Evolutionary conservation across 805 yeast genomes (phyloP).

Genomic region (Candida loeiensis): DNA sequence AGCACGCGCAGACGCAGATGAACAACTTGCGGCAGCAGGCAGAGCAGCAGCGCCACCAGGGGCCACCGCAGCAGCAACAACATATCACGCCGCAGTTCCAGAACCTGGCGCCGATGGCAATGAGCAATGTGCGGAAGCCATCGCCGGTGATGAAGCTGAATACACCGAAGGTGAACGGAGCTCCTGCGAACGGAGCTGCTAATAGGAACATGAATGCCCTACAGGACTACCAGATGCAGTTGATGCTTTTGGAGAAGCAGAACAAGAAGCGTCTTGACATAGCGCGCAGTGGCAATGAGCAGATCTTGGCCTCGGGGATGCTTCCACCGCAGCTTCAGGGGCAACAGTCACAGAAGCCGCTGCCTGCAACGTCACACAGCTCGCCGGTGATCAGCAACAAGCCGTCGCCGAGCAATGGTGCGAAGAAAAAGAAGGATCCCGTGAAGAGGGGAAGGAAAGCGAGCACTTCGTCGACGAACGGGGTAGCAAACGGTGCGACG

Average conservation of each 20-base stretch:
- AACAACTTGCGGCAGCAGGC: slow-evolving; percentile 47
- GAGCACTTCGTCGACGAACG: slow-evolving; percentile 15
- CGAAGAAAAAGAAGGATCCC: slow-evolving; percentile 28
- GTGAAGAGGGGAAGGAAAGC: slow-evolving; percentile 32
- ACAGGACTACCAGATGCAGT: slow-evolving; percentile 79
- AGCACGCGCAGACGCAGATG: slow-evolving; percentile 50
- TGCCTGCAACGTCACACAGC: slow-evolving; percentile 25
- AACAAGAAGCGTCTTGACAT: slow-evolving; percentile 65
- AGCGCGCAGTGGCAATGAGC: slow-evolving; percentile 33
- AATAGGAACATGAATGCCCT: slow-evolving; percentile 51
- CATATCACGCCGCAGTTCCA: slow-evolving; percentile 16
- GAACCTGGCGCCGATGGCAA: slow-evolving; percentile 4
- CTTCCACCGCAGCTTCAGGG: slow-evolving; percentile 20
- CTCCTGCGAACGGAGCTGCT: slow-evolving; percentile 8
- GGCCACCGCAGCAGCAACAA: slow-evolving; percentile 12
- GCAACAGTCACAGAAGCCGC: slow-evolving; percentile 13
- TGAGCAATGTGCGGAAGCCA: not conserved
- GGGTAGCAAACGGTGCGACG: slow-evolving; percentile 5
- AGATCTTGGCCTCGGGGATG: slow-evolving; percentile 16
- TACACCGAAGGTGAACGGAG: slow-evolving; percentile 3
- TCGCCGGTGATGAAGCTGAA: slow-evolving; percentile 2
- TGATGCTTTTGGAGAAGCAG: slow-evolving; percentile 70
- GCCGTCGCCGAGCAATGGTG: slow-evolving; percentile 27
- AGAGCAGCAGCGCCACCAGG: slow-evolving; percentile 15
- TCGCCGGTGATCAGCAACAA: slow-evolving; percentile 35